Conservation (phyloP, 225 moss, liverwort and hornwort species). For the Thuidium tamariscinum region DNA sequence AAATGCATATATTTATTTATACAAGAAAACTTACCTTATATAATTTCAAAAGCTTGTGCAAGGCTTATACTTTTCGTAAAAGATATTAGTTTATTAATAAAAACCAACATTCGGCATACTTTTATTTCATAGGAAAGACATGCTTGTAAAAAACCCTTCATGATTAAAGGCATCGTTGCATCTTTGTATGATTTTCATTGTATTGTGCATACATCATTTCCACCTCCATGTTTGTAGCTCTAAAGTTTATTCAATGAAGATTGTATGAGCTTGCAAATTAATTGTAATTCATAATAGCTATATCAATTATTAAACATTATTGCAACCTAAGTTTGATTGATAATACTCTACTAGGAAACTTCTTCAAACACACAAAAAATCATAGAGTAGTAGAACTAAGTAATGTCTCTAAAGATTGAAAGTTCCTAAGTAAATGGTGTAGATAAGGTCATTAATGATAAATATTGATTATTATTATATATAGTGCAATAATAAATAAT, state of each 20-base stretch:
- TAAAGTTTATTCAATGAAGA: not conserved
- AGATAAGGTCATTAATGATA: not conserved
- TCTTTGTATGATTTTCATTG: too few species aligned
- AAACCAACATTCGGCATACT: not conserved
- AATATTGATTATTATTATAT: not conserved
- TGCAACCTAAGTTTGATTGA: too few species aligned
- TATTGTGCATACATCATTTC: not conserved
- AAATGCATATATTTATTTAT: not conserved
- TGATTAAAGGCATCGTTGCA: not conserved
- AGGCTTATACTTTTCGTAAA: not conserved
- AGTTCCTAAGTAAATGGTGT: not conserved
- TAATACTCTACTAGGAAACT: too few species aligned
- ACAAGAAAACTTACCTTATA: not conserved
- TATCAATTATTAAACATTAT: not conserved
- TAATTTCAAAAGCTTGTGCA: slow-evolving; percentile 19
- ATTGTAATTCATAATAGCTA: not conserved
- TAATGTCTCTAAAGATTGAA: not conserved
- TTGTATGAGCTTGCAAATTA: not conserved
- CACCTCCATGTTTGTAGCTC: not conserved
- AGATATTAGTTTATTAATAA: too few species aligned
- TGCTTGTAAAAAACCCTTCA: too few species aligned
- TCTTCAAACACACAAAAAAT: not conserved
- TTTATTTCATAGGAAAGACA: not conserved
- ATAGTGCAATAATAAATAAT: rapidly evolving
- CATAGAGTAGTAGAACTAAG: rapidly evolving